phyloP scores from a whole-genome alignment of 148 eudicot genomes.

The Simmondsia chinensis region DNA sequence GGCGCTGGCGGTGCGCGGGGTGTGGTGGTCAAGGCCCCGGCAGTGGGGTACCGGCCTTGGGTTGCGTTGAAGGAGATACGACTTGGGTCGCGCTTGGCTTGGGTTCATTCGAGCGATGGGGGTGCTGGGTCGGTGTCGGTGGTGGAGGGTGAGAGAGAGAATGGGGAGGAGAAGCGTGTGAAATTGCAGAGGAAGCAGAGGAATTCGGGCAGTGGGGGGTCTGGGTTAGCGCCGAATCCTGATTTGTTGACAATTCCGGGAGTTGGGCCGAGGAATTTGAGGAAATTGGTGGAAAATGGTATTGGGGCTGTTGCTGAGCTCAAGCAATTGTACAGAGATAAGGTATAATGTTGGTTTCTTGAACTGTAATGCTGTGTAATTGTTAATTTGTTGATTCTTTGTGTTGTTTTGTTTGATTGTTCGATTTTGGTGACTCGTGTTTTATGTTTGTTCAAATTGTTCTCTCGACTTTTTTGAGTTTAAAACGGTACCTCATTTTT shows the following conservation, averaged over 20 bases:
- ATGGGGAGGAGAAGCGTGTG: constrained; percentile 18
- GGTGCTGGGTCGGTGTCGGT: constrained; percentile 4
- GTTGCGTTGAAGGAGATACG: constrained; percentile 27
- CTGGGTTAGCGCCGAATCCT: constrained; percentile 17
- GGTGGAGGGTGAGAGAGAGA: constrained; percentile 4
- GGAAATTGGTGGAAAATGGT: constrained; percentile 79
- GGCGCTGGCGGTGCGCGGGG: no score
- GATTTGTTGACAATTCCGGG: constrained; percentile 96
- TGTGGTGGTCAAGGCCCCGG: no score
- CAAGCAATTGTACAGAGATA: constrained; percentile 71
- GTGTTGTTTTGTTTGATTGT: background rate
- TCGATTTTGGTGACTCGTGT: background rate
- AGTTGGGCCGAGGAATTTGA: constrained; percentile 91
- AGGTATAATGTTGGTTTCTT: constrained; percentile 25
- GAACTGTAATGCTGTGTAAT: no score
- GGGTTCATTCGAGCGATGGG: constrained; percentile 26
- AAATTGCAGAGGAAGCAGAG: constrained; percentile 44
- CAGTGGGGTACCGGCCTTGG: no score
- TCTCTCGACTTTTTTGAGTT: no score
- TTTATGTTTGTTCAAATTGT: no score
- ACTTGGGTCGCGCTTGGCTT: constrained; percentile 29
- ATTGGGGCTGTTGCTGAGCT: constrained; percentile 78
- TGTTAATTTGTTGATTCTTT: background rate
- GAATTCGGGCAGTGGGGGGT: constrained; percentile 9
- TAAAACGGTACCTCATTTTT: no score